Evolutionary conservation across 2,329 filamentous ascomycete genomes (phyloP), one percentile per base, ranked within the genome.

Genomic region (Trichoderma oligosporum): DNA sequence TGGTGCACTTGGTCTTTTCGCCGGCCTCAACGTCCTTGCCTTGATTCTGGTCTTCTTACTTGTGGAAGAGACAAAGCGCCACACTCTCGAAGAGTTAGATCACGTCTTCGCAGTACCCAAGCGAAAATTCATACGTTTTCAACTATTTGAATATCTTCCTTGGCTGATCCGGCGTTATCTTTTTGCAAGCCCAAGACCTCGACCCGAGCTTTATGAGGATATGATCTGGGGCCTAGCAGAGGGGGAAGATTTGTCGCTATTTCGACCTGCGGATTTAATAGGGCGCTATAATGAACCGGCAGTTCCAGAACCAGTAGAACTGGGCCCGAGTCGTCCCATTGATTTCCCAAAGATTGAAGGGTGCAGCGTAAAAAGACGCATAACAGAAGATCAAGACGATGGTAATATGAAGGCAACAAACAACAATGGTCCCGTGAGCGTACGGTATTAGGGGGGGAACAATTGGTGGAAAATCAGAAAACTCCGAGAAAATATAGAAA

Each of bases 1-100:
- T 3, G 75, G 74, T 0, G 70, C 71, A 0, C 64, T 80, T 3
- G 75, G 74, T 1, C 71, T 81, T 27, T 81, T 79, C 60, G 70
- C 74, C 1, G 75, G 71, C 1, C 65, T 80, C 16, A 80, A 79
- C 61, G 42, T 80, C 1, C 41, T 79, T 2, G 76, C 77, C 0
- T 73, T 77, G n/a, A 59, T 74, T 3, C 67, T 78, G 25, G 73
- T 79, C 4, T 76, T 77, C 63, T 64, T 79, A 1, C 61, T 77
- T 3, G 69, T 76, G 7, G 74, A 76, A 53, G 74, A 77, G 66
- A 76, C 74, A 2, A 74, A 73, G 58, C 65, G 68, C 11, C 68
- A 68, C 14, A 74, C 68, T 20, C 66, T 76, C 14, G 73, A 76
- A 55, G 72, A 75, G 35, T 65, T 77, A 7, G 71, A 74, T 45